These are phyloP conservation scores for Lactuca saligna DNA, from an alignment of 129 eudicot genomes.

Conservation along the genomic window DNA sequence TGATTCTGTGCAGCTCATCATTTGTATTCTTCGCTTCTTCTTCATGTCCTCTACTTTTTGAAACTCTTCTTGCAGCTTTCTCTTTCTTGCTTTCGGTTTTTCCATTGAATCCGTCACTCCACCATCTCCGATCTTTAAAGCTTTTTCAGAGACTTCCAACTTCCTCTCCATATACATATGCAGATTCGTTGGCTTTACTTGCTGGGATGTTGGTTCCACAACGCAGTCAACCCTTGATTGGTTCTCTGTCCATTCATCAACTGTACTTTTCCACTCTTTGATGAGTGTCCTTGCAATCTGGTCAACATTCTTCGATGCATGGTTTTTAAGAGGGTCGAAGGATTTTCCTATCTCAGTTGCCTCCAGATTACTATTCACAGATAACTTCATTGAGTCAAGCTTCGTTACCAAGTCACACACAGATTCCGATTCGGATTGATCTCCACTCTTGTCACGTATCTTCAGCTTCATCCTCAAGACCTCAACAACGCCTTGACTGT, in stretches of 20 bases:
- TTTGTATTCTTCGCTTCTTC: neutral
- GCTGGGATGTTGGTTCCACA: neutral
- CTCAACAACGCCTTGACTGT: neutral
- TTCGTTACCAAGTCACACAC: neutral
- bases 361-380: neutral
- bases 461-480: neutral
- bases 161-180: too few relatives aligned
- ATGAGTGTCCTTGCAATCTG: neutral
- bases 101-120: neutral
- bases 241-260: neutral
- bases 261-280: neutral
- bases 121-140: neutral
- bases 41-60: neutral
- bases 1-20: slow-evolving; percentile 8
- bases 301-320: neutral
- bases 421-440: neutral
- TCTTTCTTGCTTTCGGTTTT: neutral
- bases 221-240: neutral
- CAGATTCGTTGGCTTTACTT: too few relatives aligned
- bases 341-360: slow-evolving; percentile 5
- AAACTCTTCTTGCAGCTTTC: slow-evolving; percentile 6
- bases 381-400: neutral
- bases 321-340: neutral
- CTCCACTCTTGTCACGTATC: neutral
- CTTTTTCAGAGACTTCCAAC: too few relatives aligned